Evolutionary conservation across 2,329 filamentous ascomycete species (phyloP), one percentile per base, ranked within the genome.

Genomic region (Trichoderma atroviride): DNA sequence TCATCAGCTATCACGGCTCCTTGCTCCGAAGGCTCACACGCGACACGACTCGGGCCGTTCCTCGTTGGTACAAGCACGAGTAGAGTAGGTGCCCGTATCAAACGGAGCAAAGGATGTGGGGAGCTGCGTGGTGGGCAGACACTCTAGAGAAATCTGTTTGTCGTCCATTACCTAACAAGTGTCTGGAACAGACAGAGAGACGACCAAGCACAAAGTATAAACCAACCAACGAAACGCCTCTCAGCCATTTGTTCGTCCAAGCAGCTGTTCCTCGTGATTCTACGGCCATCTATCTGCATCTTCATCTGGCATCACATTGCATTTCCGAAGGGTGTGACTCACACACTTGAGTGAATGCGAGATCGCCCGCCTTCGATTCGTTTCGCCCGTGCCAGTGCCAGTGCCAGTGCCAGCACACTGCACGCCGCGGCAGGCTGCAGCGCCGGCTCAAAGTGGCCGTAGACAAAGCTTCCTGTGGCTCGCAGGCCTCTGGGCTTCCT

Each of bases 381-480:
- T 37, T 68, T 70, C 63, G 27, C 43, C 56, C 27, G 43, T 57
- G 68, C 60, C 61, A 66, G n/a, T 61, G 68, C 60, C 61, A 66
- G n/a, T 61, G 37, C 52, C 56, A 14, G 43, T 57, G 68, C 60
- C 61, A 66, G 22, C 68, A 43, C 52, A 69, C 43, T 24, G 43
- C 60, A 33, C 56, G n/a, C 63, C 40, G 52, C 61, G 60, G 68
- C 55, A 70, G 68, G 69, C 69, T 70, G 69, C 69, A 68, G 64
- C 40, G 43, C 63, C 53, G 68, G 43, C 66, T 35, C 40, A 59
- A 66, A 47, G 37, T 33, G 63, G 53, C 53, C 63, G 43, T 29
- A n/a, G 63, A 58, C 31, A 56, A 68, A 59, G 65, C 35, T 64
- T 47, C 47, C 31, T 58, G 33, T 57, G 47, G 62, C 29, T 35